Conservation (phyloP, 805 yeast genomes). For the Suhomyces sp. region DNA sequence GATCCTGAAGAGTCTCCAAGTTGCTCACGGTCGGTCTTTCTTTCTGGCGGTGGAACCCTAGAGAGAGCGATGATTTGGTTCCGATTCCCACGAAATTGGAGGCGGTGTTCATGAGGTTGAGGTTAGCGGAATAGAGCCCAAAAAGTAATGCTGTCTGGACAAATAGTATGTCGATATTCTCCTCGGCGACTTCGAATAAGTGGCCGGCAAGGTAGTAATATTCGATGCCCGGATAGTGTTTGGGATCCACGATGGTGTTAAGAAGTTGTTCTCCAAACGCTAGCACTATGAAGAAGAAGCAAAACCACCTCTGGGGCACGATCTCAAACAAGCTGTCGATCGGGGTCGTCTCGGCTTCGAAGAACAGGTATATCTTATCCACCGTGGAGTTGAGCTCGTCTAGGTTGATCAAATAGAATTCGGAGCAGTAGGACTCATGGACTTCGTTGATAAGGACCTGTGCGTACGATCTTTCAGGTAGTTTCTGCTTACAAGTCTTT, state of each 20-base stretch:
- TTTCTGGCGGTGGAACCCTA: conserved; percentile 35
- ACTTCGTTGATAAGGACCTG: conserved; percentile 23
- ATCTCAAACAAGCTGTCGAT: background rate
- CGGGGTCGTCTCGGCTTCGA: background rate
- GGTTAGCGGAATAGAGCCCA: conserved; percentile 37
- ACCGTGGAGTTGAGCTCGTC: conserved; percentile 16
- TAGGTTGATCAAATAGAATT: conserved; percentile 33
- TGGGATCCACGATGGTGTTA: conserved; percentile 7
- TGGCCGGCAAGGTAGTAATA: conserved; percentile 31
- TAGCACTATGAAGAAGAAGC: conserved; percentile 29
- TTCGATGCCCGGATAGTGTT: conserved; percentile 30
- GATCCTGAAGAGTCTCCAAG: conserved; percentile 2
- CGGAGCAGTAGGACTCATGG: conserved; percentile 29
- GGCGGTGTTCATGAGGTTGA: conserved; percentile 35
- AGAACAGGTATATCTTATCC: conserved; percentile 3
- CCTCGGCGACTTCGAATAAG: conserved; percentile 31
- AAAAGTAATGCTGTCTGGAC: conserved; percentile 34
- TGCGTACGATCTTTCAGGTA: conserved; percentile 26
- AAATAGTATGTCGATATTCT: conserved; percentile 27
- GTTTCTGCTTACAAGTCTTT: conserved; percentile 16
- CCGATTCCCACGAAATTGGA: conserved; percentile 41
- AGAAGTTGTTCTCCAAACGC: conserved; percentile 40
- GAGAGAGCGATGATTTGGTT: conserved; percentile 35
- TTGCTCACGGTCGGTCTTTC: conserved; percentile 7
- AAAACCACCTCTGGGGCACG: background rate